Base-by-base conservation (phyloP, 768 basidiomycete species). In the Albatrellus ellisii region DNA sequence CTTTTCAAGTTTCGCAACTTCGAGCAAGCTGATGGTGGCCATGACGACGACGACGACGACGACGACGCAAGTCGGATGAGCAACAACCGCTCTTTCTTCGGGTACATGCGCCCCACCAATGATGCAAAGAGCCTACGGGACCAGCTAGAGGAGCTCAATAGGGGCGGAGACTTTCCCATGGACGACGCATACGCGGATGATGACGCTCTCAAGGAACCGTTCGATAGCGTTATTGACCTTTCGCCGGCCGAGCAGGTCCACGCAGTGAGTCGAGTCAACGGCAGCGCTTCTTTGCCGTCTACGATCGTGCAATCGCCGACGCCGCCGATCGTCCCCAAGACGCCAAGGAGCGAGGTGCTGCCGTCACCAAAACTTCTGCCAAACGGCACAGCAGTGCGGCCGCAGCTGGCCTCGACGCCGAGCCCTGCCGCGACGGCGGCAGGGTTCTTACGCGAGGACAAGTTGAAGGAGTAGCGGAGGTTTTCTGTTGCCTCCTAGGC, bases 371-470 rank as follows among this genome's bases (percentile, higher is more conserved):
- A 61, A 38, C 59, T 59, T 22, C 56, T 62, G 32, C 56, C 62
- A 15, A 74, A 77, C 47, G 76, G 73, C 31, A 68, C 67, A 44
- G 53, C 61, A 28, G 46, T 44, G 4, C 66, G 66, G 21, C 59
- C 62, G 43, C 80, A 80, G 52, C 59, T 75, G 31, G 57, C 63
- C 15, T 62, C 69, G 5, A 55, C 62, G 27, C 72, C 77, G 10
- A 63, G 69, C 46, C 63, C 73, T 4, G 70, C 67, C 9, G 62
- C 70, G n/a, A 65, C 68, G 54, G 69, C 62, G 24, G 80, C 84
- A 53, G 78, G 77, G n/a, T 63, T 81, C 27, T 60, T 77, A 43
- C 79, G 72, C 55, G 79, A 82, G 61, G 72, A 73, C 56, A 75
- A 77, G 34, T 51, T 68, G 46, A 64, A 66, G 54, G 55, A 38